Evolutionary conservation across 208 protist species (phyloP).

Genomic region (Endotrypanum monterogeii): DNA sequence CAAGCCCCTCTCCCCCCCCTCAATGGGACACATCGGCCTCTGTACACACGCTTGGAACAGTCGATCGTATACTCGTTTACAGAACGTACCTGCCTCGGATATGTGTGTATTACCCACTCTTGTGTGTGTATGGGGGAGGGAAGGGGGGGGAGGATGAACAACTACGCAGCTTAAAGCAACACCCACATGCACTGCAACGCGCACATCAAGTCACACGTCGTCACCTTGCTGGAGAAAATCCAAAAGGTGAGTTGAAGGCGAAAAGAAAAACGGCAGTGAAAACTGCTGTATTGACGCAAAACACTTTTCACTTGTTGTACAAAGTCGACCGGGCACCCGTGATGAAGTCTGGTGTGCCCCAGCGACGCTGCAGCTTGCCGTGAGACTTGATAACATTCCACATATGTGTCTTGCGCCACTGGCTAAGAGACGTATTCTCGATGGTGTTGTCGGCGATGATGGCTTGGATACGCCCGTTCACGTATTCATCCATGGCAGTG

Average conservation of each 20-base stretch:
- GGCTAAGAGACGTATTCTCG: constrained; percentile 77
- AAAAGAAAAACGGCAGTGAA: background rate
- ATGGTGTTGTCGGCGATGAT: constrained; percentile 91
- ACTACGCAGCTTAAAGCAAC: background rate
- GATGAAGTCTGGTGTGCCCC: constrained; percentile 71
- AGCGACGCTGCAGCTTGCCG: constrained; percentile 77
- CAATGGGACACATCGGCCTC: background rate
- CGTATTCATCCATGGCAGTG: constrained; percentile 78
- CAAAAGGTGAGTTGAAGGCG: background rate
- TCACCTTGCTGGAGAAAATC: background rate
- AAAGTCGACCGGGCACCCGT: constrained; percentile 69
- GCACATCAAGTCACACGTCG: background rate
- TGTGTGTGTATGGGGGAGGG: too few relatives aligned
- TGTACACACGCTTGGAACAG: background rate
- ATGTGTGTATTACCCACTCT: background rate
- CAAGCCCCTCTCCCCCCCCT: background rate
- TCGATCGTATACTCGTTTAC: background rate
- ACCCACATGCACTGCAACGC: background rate
- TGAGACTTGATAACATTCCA: constrained; percentile 87
- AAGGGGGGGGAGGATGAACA: too few relatives aligned
- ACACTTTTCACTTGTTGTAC: constrained; percentile 48
- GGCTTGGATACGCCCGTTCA: constrained; percentile 86
- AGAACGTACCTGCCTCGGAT: background rate
- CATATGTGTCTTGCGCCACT: constrained; percentile 86
- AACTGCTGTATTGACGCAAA: background rate